Conservation (phyloP, 495 filamentous ascomycete genomes). For the Aspergillus ellipticus region DNA sequence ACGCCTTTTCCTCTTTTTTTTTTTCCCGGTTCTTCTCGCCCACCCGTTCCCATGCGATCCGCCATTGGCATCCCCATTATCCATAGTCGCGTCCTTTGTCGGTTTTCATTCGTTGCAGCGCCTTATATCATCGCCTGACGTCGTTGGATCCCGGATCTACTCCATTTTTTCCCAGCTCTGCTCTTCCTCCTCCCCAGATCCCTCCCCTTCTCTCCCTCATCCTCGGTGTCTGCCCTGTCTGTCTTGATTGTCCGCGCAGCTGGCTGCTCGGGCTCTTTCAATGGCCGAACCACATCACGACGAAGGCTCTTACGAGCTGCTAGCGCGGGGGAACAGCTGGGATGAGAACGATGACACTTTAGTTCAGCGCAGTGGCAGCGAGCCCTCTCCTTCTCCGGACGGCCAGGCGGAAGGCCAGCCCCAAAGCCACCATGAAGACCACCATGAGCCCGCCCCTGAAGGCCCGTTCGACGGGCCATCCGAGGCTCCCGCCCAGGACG, state of each 20-base stretch:
- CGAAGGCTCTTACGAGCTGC: conserved; percentile 2
- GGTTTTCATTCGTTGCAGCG: neutral
- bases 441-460: neutral
- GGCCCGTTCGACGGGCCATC: neutral
- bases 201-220: neutral
- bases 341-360: neutral
- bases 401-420: neutral
- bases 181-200: neutral
- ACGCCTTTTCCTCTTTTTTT: neutral
- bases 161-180: neutral
- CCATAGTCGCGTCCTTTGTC: no score
- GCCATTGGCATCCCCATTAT: neutral
- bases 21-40: neutral
- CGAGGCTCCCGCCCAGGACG: neutral
- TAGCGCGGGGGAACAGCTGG: conserved; percentile 1
- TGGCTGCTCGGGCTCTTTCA: neutral
- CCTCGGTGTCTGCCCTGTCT: neutral
- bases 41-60: neutral
- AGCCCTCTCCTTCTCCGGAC: neutral
- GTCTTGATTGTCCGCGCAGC: neutral
- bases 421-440: neutral
- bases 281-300: conserved; percentile 7
- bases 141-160: neutral
- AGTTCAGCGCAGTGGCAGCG: neutral
- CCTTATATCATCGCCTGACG: neutral